These are phyloP conservation scores for Cicer arietinum DNA, from an alignment of 306 rosid species.

Conservation along the genomic window DNA sequence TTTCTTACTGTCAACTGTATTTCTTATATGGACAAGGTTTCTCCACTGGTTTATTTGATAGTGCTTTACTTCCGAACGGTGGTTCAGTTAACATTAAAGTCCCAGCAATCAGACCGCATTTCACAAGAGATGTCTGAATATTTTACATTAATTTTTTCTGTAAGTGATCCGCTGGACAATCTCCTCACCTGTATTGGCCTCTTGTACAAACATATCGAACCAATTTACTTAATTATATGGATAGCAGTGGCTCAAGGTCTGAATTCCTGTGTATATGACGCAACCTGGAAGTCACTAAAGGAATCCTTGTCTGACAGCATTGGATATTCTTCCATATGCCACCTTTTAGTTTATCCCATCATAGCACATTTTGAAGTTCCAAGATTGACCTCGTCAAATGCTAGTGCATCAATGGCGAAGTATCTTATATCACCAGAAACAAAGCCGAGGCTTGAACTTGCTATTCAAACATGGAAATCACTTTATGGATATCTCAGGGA, in stretches of 20 bases:
- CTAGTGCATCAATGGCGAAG: slow-evolving; percentile 44
- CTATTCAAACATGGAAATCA: slow-evolving; percentile 70
- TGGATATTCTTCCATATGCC: slow-evolving; percentile 50
- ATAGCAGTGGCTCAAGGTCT: slow-evolving; percentile 63
- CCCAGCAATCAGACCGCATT: slow-evolving; percentile 42
- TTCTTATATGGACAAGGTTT: slow-evolving; percentile 77
- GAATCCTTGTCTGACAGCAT: slow-evolving; percentile 56
- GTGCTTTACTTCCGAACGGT: slow-evolving; percentile 63
- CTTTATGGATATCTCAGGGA: slow-evolving; percentile 61
- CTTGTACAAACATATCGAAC: slow-evolving; percentile 56
- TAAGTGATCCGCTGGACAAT: slow-evolving; percentile 60
- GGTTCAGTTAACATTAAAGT: slow-evolving; percentile 51
- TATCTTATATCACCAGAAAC: slow-evolving; percentile 42
- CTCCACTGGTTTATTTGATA: slow-evolving; percentile 72
- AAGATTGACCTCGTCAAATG: slow-evolving; percentile 46
- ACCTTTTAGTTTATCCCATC: slow-evolving; percentile 73
- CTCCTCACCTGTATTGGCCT: slow-evolving; percentile 54
- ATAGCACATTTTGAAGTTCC: slow-evolving; percentile 50
- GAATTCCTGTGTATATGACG: slow-evolving; percentile 49
- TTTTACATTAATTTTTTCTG: slow-evolving; percentile 65
- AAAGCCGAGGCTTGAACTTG: slow-evolving; percentile 53
- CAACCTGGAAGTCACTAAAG: slow-evolving; percentile 46
- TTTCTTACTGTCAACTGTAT: slow-evolving; percentile 46
- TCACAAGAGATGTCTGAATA: slow-evolving; percentile 52
- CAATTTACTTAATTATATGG: slow-evolving; percentile 69